Conservation (phyloP, 202 grass and related monocot species). For the Zizania palustris region DNA sequence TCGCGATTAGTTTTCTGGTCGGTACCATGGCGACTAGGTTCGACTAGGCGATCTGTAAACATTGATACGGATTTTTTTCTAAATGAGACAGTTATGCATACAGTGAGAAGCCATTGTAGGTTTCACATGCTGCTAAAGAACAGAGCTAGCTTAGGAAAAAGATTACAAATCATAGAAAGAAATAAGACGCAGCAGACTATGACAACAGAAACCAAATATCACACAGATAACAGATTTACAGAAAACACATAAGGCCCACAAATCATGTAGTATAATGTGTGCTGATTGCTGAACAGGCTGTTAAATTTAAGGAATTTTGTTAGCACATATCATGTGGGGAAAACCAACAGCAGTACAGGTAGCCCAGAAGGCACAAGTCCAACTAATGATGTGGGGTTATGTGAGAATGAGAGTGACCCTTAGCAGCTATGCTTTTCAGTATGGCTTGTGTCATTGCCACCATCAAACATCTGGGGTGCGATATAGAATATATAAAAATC, state of each 20-base stretch:
- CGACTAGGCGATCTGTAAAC: too few relatives aligned
- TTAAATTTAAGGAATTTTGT: neutral
- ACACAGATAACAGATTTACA: neutral
- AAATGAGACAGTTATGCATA: neutral
- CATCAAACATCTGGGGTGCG: neutral
- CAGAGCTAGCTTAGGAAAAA: neutral
- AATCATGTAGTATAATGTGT: neutral
- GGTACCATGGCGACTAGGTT: too few relatives aligned
- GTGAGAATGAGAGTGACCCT: neutral
- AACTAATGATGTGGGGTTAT: neutral
- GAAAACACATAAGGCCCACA: neutral
- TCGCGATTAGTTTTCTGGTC: too few relatives aligned
- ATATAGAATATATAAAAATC: neutral
- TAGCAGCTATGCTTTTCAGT: neutral
- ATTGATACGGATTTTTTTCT: too few relatives aligned
- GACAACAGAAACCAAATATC: neutral
- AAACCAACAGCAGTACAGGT: neutral
- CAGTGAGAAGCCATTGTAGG: neutral
- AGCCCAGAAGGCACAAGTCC: neutral
- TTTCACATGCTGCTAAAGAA: neutral
- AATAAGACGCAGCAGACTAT: neutral
- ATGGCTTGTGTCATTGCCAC: neutral
- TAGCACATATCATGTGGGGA: neutral
- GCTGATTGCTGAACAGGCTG: neutral
- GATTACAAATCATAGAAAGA: neutral